Base-by-base conservation (phyloP, 2,329 filamentous ascomycete species). In the Talaromyces islandicus region DNA sequence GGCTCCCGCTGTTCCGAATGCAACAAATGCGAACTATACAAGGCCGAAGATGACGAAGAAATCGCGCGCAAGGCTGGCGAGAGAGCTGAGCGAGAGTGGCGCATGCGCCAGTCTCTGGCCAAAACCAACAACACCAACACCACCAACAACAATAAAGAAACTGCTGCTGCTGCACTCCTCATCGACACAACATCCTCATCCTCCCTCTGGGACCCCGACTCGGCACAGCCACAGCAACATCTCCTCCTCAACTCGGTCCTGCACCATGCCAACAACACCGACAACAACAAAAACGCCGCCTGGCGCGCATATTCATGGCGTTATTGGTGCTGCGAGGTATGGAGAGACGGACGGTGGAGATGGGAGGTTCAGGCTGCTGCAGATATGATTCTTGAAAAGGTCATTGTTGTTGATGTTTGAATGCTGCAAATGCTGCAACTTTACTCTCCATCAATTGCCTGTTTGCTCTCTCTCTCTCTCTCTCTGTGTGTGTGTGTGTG, bases 1-100 rank as follows among this genome's bases (percentile, higher is more conserved):
- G 91, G 92, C 54, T 83, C 84, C 14, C 80, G 81, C 14, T 99
- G 94, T 72, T 81, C 74, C 1, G 86, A 95, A 72, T 97, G 94
- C 76, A 87, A 88, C 48, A 86, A 85, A 68, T 93, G 90, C 75
- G 91, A 92, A 69, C 80, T 93, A 11, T 85, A 85, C 67, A 74
- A 78, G 50, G 89, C 88, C 77, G 89, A 92, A 75, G 83, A 87
- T 58, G 90, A 92, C 71, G 85, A 91, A 62, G 78, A 80, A 35
- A 85, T 91, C 21, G 81, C 92, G 35, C 81, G 81, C 54, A 81
- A 84, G 61, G 90, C 90, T 0, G 88, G 87, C 50, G 84, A 86
- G 66, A 84, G 88, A 66, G 90, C 89, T 1, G 89, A 92, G 77
- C 80, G 80, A 51, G 83, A 84, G 68, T 93, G 89, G 89, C 82